Base-by-base conservation (phyloP, 164 flowering plant species). In the Kalanchoe fedtschenkoi region DNA sequence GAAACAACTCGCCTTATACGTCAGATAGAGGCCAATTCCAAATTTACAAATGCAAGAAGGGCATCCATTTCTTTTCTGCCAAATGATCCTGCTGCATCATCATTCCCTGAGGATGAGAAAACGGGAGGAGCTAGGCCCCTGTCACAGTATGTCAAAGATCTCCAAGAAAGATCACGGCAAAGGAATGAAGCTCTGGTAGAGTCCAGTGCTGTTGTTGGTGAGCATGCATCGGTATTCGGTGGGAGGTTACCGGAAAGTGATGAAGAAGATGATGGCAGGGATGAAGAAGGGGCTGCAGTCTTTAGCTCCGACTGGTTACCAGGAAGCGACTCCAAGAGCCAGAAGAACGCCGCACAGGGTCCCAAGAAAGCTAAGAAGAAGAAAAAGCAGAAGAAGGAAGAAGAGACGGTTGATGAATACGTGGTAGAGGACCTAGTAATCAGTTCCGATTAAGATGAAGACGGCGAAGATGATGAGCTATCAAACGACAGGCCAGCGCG, bases 181-280 rank as follows among this genome's bases (percentile, higher is more conserved):
- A 76, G 86, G 66, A 80, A 44, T 61, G 83, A 76, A 28, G 75
- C 88, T 19, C 61, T 93, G 70, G 72, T 42, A 63, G 91, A 81
- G 72, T 83, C 97, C 74, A 85, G 99, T 73, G 87, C 90, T 62
- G 54, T 84, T 64, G 87, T 86, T 43, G 96, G 99, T 59, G 88
- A 74, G 59, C 61, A 73, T 28, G 74, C 85, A 17, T 77, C 97
- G 16, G 63, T 69, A 38, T 93, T 85, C 56, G 83, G 77, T 5
- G 76, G 70, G 29, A 76, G 72, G 63, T 61, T 64, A 56, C 35
- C 66, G 33, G 76, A 69, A 30, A 70, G 65, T 29, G 78, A 74
- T 6, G 82, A 77, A 60, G 83, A 83, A 60, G 71, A 64, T 34
- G 70, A 60, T 57, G 66, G 64, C 33, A 19, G 14, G 38, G 63